These are phyloP conservation scores for Drosera capensis DNA, from an alignment of 148 eudicot genomes.

Conservation along the genomic window DNA sequence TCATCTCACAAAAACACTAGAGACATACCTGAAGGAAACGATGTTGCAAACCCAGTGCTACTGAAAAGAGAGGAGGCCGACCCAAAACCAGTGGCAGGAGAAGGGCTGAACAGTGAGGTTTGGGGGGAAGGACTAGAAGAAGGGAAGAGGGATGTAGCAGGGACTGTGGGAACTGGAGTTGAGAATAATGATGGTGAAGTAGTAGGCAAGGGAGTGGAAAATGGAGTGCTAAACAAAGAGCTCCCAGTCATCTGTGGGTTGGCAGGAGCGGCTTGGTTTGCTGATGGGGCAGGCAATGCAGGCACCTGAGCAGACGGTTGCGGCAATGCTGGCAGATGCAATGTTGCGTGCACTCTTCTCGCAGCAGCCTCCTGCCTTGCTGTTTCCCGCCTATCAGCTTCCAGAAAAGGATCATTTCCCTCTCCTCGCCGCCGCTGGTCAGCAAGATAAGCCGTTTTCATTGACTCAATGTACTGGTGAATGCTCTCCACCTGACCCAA, in stretches of 20 bases:
- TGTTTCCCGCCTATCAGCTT: conserved; percentile 86
- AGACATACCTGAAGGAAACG: conserved; percentile 25
- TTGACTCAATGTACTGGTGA: conserved; percentile 93
- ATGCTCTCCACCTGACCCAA: conserved; percentile 94
- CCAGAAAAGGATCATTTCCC: conserved; percentile 70
- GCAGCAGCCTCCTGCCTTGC: conserved; percentile 96
- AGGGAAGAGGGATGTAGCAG: conserved; percentile 28
- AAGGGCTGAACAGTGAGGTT: conserved; percentile 31
- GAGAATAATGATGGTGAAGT: conserved; percentile 49
- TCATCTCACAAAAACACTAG: background rate
- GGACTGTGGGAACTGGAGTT: conserved; percentile 33
- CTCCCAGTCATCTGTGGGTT: conserved; percentile 31
- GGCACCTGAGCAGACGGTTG: conserved; percentile 71
- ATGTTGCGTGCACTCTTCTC: conserved; percentile 72
- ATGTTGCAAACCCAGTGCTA: conserved; percentile 18
- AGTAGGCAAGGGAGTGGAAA: conserved; percentile 21
- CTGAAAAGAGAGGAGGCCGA: conserved; percentile 39
- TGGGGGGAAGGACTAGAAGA: conserved; percentile 48
- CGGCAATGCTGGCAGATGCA: conserved; percentile 57
- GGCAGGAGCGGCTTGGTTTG: conserved; percentile 28
- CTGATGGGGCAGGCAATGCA: conserved; percentile 56
- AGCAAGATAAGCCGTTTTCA: conserved; percentile 88
- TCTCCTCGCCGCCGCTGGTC: conserved; percentile 86
- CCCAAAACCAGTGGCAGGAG: conserved; percentile 16
- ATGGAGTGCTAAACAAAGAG: conserved; percentile 36